Conservation (phyloP, 805 yeast species). For the Suhomyces faveliae region DNA sequence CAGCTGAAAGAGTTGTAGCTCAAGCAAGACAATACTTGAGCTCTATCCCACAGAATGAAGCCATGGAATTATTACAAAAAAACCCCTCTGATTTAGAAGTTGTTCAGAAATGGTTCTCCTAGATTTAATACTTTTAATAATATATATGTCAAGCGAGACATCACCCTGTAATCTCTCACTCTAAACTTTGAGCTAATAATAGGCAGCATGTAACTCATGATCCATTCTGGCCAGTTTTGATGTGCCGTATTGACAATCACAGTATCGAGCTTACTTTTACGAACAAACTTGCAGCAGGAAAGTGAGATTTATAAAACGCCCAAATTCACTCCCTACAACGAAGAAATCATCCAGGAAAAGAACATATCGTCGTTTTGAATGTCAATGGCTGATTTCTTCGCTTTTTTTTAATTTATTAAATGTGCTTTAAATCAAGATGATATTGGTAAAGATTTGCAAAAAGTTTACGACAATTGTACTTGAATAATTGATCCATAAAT, state of each 20-base stretch:
- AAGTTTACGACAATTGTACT: neutral
- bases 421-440: neutral
- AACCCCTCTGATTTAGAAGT: slow-evolving; percentile 62
- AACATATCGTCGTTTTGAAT: too few relatives aligned
- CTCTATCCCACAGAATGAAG: slow-evolving; percentile 66
- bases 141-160: neutral
- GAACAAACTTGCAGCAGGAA: neutral
- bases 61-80: slow-evolving; percentile 58
- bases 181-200: neutral
- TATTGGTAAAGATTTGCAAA: neutral
- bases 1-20: slow-evolving; percentile 63
- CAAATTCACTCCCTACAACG: too few relatives aligned
- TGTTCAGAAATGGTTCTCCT: slow-evolving; percentile 57
- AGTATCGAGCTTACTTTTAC: neutral
- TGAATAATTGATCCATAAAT: neutral
- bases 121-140: neutral
- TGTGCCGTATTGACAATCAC: neutral
- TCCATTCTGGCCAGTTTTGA: neutral
- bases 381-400: too few relatives aligned
- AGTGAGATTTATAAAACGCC: neutral
- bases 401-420: too few relatives aligned
- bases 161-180: neutral
- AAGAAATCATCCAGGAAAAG: too few relatives aligned
- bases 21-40: slow-evolving; percentile 65
- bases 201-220: neutral